Conservation (phyloP, 306 rosid species). For the Lathyrus oleraceus region DNA sequence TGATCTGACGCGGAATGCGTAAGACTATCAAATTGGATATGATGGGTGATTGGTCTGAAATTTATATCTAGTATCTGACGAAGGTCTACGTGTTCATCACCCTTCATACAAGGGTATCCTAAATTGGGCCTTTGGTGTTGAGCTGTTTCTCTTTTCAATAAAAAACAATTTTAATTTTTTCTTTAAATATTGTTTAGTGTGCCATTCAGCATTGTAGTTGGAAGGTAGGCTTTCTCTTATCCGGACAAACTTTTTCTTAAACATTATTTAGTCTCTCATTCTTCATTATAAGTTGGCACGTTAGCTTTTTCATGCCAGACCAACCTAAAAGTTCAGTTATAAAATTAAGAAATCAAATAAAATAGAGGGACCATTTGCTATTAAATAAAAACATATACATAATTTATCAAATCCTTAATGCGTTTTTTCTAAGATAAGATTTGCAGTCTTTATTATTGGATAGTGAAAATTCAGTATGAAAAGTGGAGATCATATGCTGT, state of each 20-base stretch:
- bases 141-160: too few species aligned
- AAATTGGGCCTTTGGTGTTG: too few species aligned
- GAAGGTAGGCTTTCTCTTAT: background rate
- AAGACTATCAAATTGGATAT: too few species aligned
- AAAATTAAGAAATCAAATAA: background rate
- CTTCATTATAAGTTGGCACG: background rate
- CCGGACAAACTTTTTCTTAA: background rate
- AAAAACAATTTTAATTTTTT: too few species aligned
- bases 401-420: background rate
- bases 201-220: constrained; percentile 5
- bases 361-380: background rate
- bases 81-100: too few species aligned
- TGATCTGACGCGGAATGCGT: too few species aligned
- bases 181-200: background rate
- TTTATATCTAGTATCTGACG: too few species aligned
- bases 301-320: constrained; percentile 9
- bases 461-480: background rate
- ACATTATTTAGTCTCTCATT: constrained; percentile 3
- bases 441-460: background rate
- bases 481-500: background rate
- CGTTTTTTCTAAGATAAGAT: too few species aligned
- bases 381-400: background rate
- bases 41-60: too few species aligned
- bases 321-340: background rate
- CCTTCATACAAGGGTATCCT: too few species aligned